Base-by-base conservation (phyloP, 208 protist species). In the Crithidia thermophila region DNA sequence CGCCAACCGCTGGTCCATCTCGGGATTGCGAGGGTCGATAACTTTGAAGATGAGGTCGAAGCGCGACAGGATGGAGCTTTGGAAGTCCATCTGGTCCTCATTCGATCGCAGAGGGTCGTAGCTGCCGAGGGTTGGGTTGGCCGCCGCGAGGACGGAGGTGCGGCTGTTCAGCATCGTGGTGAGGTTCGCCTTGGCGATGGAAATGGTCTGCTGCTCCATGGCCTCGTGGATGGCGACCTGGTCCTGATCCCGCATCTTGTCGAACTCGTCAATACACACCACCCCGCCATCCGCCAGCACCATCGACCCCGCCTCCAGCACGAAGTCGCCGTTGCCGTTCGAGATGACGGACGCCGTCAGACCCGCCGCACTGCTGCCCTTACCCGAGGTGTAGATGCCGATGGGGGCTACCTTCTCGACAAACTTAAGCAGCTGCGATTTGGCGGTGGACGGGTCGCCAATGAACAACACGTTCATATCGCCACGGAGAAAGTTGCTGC, bases 261-360 rank as follows among this genome's bases (percentile, higher is more conserved):
- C 99, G 89, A 99, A 99, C 93, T 99, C 99, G 85, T 99, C 99
- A 62, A 99, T 99, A 85, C 99, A 99, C 4, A 99, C 97, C n/a
- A 99, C 88, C 31, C 99, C 99, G 28, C 98, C 98, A 74, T 99
- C 99, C 5, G 99, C 99, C 4, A 99, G 90, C 25, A 99, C 99
- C 97, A 99, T 98, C 20, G 99, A 99, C 13, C 99, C 99, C 28
- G 98, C 99, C 82, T 99, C 99, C 8, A 99, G 87, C 76, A 98
- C 98, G 75, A 99, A 99, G 70, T 99, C 98, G 27, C 93, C 91
- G 68, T 84, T 90, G 27, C 88, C 91, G 65, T 89, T 89, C 10
- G 86, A 87, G 36, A 86, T 82, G 8, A 99, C 91, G 2, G 98
- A 98, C 1, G 99, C 99, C 2, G 99, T 99, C 25, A 99, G 77